Conservation (phyloP, 2,329 filamentous ascomycete genomes). For the Pseudogymnoascus sp. region DNA sequence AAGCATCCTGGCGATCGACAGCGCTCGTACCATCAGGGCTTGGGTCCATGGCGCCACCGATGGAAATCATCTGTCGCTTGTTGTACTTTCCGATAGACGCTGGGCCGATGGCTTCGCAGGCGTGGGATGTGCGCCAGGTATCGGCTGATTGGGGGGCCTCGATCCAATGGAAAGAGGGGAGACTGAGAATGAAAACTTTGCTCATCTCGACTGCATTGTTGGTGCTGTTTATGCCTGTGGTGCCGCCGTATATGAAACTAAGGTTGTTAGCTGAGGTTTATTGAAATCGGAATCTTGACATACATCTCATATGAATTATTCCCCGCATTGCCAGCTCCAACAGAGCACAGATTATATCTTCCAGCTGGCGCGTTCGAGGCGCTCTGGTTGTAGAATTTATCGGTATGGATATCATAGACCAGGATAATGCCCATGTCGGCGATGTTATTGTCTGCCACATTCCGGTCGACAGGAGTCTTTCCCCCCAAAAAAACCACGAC, state of each 20-base stretch:
- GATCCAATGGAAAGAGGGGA: conserved; percentile 20
- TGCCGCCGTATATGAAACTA: conserved; percentile 12
- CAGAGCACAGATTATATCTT: conserved; percentile 9
- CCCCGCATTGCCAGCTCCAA: conserved; percentile 2
- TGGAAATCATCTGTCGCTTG: conserved; percentile 16
- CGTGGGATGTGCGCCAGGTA: conserved; percentile 13
- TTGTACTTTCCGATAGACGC: not conserved
- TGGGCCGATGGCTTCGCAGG: conserved; percentile 14
- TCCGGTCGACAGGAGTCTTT: not conserved
- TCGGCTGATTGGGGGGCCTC: conserved; percentile 9
- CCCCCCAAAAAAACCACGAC: conserved; percentile 14
- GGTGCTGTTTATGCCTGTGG: not conserved
- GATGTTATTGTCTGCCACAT: not conserved
- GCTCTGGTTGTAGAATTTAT: conserved; percentile 11
- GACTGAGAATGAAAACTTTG: conserved; percentile 17
- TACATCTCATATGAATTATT: conserved; percentile 15
- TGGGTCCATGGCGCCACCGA: conserved; percentile 12
- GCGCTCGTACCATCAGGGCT: not conserved
- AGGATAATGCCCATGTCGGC: conserved; percentile 4
- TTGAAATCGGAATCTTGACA: not conserved
- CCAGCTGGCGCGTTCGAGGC: conserved; percentile 9
- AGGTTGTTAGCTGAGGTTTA: not conserved
- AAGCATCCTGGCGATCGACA: not conserved
- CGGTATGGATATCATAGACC: conserved; percentile 13
- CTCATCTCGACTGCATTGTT: conserved; percentile 3